phyloP scores from a whole-genome alignment of 176 grass and related monocot species.

The Thinopyrum elongatum region DNA sequence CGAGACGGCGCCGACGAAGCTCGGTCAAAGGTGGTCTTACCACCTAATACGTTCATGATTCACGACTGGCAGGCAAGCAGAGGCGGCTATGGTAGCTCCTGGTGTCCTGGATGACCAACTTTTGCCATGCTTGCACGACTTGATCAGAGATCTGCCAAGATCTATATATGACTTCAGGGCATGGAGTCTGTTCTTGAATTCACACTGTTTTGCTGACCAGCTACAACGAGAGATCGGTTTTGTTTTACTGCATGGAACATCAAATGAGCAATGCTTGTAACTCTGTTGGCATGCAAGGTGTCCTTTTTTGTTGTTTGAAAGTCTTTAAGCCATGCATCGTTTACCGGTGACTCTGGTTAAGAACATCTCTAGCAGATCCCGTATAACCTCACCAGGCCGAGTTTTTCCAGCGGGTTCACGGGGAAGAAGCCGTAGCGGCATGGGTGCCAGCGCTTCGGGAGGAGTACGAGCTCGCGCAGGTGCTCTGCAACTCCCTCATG shows the following conservation, averaged over 20 bases:
- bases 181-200: neutral
- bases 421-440: no score
- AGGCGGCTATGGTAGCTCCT: conserved; percentile 28
- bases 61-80: neutral
- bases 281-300: no score
- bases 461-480: no score
- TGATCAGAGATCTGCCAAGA: neutral
- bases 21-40: neutral
- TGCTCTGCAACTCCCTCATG: no score
- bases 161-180: neutral
- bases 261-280: neutral
- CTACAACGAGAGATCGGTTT: neutral
- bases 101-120: conserved; percentile 33
- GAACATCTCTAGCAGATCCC: no score
- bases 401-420: no score
- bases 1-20: neutral
- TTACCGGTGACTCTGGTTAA: no score
- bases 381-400: no score
- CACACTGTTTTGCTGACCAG: conserved; percentile 24
- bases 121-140: neutral
- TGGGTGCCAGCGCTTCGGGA: no score
- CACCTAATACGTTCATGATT: neutral
- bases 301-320: no score
- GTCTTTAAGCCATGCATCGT: no score
- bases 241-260: neutral